A percentile compares a stretch with the other conserved stretches of the same genome.
Conservation (phyloP, 495 filamentous ascomycete genomes). For the Tuber microsphaerosporum region DNA sequence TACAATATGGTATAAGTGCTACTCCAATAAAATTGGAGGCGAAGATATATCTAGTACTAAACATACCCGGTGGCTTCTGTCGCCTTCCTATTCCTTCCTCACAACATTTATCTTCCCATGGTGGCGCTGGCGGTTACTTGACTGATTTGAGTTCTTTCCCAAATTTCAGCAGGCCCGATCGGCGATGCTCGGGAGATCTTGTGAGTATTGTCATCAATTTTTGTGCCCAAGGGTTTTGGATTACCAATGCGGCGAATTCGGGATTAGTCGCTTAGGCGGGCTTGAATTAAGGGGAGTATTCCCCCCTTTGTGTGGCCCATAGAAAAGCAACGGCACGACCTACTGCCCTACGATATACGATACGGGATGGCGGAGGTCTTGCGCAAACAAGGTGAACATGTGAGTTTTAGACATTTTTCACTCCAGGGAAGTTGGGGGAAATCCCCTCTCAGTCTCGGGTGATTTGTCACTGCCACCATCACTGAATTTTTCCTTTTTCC, state of each 20-base stretch:
- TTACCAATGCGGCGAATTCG: background rate
- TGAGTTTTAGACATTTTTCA: background rate
- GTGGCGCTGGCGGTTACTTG: background rate
- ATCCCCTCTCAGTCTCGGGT: background rate
- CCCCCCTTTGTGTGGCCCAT: background rate
- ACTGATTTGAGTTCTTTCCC: background rate
- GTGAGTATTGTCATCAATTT: background rate
- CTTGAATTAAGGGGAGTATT: background rate
- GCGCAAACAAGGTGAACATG: background rate
- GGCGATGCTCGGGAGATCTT: background rate
- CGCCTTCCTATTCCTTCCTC: background rate
- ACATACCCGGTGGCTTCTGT: background rate
- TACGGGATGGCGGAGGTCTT: background rate
- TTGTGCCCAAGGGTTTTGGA: background rate
- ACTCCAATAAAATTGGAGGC: background rate
- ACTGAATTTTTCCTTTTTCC: background rate
- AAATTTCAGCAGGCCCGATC: background rate
- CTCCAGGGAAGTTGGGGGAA: background rate
- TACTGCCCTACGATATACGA: background rate
- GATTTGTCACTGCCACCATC: background rate
- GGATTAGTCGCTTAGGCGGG: background rate
- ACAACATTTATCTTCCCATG: background rate
- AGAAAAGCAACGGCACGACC: background rate
- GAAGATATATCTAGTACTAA: background rate
- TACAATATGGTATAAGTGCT: too few relatives aligned